Conservation (phyloP, 768 basidiomycete genomes). For the Obba rivulosa region DNA sequence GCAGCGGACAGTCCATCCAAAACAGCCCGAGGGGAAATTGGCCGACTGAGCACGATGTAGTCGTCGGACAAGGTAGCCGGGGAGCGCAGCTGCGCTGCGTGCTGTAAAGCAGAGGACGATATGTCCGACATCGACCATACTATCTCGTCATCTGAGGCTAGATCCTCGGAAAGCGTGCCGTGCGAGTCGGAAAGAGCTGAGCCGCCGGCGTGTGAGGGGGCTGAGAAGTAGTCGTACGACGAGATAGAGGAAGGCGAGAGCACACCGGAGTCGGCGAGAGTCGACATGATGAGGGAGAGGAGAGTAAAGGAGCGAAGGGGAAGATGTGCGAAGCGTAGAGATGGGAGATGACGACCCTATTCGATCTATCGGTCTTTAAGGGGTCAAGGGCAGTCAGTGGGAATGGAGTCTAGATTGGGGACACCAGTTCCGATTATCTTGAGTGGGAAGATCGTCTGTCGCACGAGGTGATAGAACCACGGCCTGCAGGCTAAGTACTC, state of each 20-base stretch:
- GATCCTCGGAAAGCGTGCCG: slow-evolving; percentile 14
- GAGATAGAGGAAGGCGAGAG: slow-evolving; percentile 17
- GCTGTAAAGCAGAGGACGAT: slow-evolving; percentile 19
- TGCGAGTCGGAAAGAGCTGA: slow-evolving; percentile 19
- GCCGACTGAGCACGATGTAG: slow-evolving; percentile 42
- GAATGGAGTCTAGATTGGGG: too few species aligned
- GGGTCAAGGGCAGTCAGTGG: too few species aligned
- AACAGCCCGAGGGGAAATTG: slow-evolving; percentile 18
- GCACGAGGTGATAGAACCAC: slow-evolving; percentile 5
- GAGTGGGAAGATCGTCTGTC: slow-evolving; percentile 7
- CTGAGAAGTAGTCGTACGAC: slow-evolving; percentile 28
- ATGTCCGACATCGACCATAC: slow-evolving; percentile 39
- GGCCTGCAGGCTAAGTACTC: background rate
- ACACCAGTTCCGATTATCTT: background rate
- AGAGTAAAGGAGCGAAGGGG: slow-evolving; percentile 1
- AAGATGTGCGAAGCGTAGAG: slow-evolving; percentile 10
- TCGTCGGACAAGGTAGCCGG: slow-evolving; percentile 36
- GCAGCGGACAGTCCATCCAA: slow-evolving; percentile 12
- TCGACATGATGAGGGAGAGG: slow-evolving; percentile 7
- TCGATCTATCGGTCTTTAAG: too few species aligned
- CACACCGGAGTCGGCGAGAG: slow-evolving; percentile 18
- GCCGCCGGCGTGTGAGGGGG: slow-evolving; percentile 8
- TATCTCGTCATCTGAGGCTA: slow-evolving; percentile 47
- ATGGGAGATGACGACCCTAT: slow-evolving; percentile 8
- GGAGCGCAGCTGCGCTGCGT: slow-evolving; percentile 16